Evolutionary conservation across 148 eudicot genomes (phyloP).

Genomic region (Drosera capensis): DNA sequence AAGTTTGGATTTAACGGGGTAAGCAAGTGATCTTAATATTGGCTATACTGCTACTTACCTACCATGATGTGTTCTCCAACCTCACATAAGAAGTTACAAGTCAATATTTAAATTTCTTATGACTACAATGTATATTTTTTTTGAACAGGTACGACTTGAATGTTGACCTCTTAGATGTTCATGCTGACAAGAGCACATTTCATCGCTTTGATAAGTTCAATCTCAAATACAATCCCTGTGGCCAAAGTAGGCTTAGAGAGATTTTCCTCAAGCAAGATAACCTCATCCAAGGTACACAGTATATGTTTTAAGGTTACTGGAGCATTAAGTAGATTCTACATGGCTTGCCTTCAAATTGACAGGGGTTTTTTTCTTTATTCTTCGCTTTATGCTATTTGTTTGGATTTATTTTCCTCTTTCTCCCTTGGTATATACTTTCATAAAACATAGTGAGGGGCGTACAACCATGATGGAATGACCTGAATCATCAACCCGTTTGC

Average conservation of each 20-base stretch:
- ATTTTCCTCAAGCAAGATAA: conserved; percentile 96
- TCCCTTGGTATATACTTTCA: background rate
- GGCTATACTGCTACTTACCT: background rate
- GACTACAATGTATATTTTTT: too few relatives aligned
- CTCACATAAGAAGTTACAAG: too few relatives aligned
- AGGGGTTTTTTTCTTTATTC: too few relatives aligned
- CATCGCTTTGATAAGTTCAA: conserved; percentile 99
- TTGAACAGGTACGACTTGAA: conserved; percentile 74
- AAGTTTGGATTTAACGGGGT: conserved; percentile 98
- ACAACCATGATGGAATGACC: too few relatives aligned
- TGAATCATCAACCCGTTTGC: too few relatives aligned
- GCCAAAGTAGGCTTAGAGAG: conserved; percentile 98
- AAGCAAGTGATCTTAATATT: conserved; percentile 9
- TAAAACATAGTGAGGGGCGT: too few relatives aligned
- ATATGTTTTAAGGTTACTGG: too few relatives aligned
- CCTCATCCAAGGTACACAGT: conserved; percentile 71
- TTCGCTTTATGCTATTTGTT: background rate
- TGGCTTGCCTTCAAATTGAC: too few relatives aligned
- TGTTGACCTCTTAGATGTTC: conserved; percentile 96
- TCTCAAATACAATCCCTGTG: conserved; percentile 98
- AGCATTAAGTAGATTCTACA: too few relatives aligned
- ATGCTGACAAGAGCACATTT: conserved; percentile 99
- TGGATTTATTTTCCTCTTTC: background rate
- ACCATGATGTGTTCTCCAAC: too few relatives aligned
- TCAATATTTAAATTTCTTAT: too few relatives aligned